Evolutionary conservation across 192 early-diverging fungal genomes (phyloP), one percentile per base, ranked within the genome.

Genomic region (Podila epigama): DNA sequence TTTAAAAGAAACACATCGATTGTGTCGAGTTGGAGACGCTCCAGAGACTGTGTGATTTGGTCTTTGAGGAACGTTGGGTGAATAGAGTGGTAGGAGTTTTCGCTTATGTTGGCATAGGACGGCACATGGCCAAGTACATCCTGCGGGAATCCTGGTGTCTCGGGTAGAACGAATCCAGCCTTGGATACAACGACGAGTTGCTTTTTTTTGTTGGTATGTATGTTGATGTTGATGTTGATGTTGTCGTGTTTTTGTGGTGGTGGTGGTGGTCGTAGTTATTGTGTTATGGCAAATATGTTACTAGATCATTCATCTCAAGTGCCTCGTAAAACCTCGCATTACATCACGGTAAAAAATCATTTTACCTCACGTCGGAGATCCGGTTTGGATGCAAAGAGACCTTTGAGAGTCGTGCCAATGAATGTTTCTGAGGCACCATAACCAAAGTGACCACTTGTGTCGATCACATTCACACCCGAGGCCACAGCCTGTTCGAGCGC

Each of bases 1-100:
- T 94, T 93, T 33, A 94, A 51, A 89, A 94, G 90, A 59, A 90
- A 91, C 18, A 89, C 66, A 70, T 94, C 93, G 44, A 93, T 57
- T 20, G 77, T 80, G 15, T 90, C 77, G 3, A 89, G 60, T 1
- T 79, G 51, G 37, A 93, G 63, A 31, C 91, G 67, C 2, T 69
- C 40, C 28, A 94, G 70, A 0, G 89, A 91, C 27, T 59, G 51
- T 0, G 81, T 70, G 29, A 94, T 83, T 56, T 90, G 83, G 7
- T 65, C 27, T 57, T 88, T 81, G 29, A 94, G 81, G 51, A 89
- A 85, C 35, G 68, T 60, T 16, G 91, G 89, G 37, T 87, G 75
- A 28, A 94, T 84, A 10, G 84, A 88, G 54, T 94, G 90, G 35
- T 83, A 84, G n/a, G 75, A 81, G 15, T 75, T 79, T 15, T 84